Conservation (phyloP, 306 rosid species). For the Hippophae rhamnoides region DNA sequence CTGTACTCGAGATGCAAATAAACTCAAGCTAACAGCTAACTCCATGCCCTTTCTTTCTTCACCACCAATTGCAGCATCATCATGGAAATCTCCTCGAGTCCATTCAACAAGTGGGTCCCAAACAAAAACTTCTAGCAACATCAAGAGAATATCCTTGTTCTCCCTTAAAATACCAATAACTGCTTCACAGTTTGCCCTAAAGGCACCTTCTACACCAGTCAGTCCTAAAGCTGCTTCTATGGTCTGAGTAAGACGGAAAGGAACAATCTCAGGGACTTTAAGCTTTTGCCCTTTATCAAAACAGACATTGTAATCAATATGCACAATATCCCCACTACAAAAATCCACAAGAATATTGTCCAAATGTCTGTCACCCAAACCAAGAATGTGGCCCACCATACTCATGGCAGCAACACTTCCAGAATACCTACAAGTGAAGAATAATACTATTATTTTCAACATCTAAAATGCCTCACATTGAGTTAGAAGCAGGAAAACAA, state of each 20-base stretch:
- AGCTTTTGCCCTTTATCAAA: constrained; percentile 87
- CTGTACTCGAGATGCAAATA: constrained; percentile 96
- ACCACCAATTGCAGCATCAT: constrained; percentile 93
- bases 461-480: not conserved
- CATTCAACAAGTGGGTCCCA: constrained; percentile 98
- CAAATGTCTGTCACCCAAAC: constrained; percentile 90
- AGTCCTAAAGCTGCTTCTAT: constrained; percentile 90
- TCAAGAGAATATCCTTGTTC: constrained; percentile 81
- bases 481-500: not conserved
- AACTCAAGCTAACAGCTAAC: constrained; percentile 93
- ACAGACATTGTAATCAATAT: constrained; percentile 91
- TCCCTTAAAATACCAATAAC: constrained; percentile 64
- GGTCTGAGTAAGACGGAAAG: constrained; percentile 91
- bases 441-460: constrained; percentile 7
- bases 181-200: constrained; percentile 87
- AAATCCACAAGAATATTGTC: constrained; percentile 92
- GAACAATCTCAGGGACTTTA: constrained; percentile 94
- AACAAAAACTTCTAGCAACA: constrained; percentile 86
- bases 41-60: constrained; percentile 99
- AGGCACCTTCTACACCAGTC: constrained; percentile 89
- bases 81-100: constrained; percentile 97
- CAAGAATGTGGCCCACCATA: constrained; percentile 92
- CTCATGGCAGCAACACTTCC: constrained; percentile 96
- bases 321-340: constrained; percentile 79
- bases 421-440: constrained; percentile 57